Base-by-base conservation (phyloP, 2,329 filamentous ascomycete genomes). In the Colletotrichum navitas region DNA sequence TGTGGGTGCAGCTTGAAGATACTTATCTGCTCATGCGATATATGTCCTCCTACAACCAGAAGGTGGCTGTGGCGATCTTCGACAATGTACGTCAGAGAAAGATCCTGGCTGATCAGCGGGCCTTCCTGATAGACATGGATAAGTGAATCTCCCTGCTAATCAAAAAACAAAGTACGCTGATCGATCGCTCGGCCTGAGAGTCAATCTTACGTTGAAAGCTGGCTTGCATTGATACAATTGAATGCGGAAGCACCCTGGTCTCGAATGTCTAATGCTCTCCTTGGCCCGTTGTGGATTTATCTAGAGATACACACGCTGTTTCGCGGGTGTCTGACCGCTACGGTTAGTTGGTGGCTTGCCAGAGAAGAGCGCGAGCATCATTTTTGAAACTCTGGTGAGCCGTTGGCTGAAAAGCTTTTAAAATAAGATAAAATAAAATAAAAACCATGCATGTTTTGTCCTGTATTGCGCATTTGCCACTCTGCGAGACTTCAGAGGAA, bases 161-260 rank as follows among this genome's bases (percentile, higher is more conserved):
- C 56, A 52, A 34, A 63, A 68, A 67, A 51, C 51, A 58, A 43
- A 26, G 21, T 16, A 29, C 51, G 59, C 16, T 26, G 58, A 71
- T 71, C 64, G 43, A 21, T 52, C 64, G 64, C 64, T 52, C 32
- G 52, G 64, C 47, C 68, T 58, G 63, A 32, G 64, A 63, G 64
- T 45, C 43, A 60, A 41, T 43, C 18, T 26, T 34, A 18, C 49
- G 24, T 21, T 49, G n/a, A 43, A 21, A 26, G 18, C 47, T 47
- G 29, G 18, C 39, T 43, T 36, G 26, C 36, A 24, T 12, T 21
- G 21, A 29, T 7, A 54, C 26, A 0, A 18, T 29, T 1, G 11
- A 21, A n/a, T 47, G 26, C 24, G n/a, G 21, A 54, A 16, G 10
- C 14, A 51, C 24, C n/a, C 24, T 45, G 39, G 21, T 41, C 39